Evolutionary conservation across 2,329 filamentous ascomycete genomes (phyloP), one percentile per base, ranked within the genome.

Genomic region (Chaetomium sp.): DNA sequence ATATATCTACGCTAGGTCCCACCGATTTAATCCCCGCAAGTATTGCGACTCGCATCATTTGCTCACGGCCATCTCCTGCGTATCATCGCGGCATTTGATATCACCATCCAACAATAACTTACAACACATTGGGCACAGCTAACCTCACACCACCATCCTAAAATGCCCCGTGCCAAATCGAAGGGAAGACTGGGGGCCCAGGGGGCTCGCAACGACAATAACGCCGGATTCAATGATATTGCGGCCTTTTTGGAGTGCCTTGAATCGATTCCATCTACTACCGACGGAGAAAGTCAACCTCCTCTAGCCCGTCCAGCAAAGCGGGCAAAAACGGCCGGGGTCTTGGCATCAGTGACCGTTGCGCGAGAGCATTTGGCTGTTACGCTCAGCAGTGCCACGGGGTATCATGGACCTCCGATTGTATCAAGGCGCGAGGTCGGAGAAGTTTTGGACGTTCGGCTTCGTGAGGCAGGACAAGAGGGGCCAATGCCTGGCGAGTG

Each of bases 351-450:
- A 1, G 55, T 65, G 32, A 60, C 56, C 27, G 48, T 66, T 33
- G 62, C 55, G 4, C 61, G 61, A 9, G 55, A 61, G 36, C 32
- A 35, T n/a, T 12, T 66, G 19, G 47, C 37, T n/a, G 50, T 62
- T 19, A 56, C 56, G 6, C n/a, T 8, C 8, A n/a, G 43, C 3
- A 49, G 45, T 5, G 46, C 54, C 0, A 12, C 38, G 11, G 4
- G 27, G 2, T 49, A 44, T 14, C 36, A 47, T 12, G 40, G 58
- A 7, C 38, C 9, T 12, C 7, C 33, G n/a, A 12, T 9, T 1
- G 36, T 55, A 10, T 41, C 44, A 6, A 44, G 53, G 27, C 53
- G 38, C 14, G 52, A 62, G 32, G 54, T 55, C 5, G 59, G 57
- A 9, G 46, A 59, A 5, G 11, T 41, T n/a, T 11, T 62, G 11